Percentiles rank a stretch among this genome's conserved stretches.
phyloP scores from a whole-genome alignment of 139 green algal genomes.

The Ostreobium quekettii region DNA sequence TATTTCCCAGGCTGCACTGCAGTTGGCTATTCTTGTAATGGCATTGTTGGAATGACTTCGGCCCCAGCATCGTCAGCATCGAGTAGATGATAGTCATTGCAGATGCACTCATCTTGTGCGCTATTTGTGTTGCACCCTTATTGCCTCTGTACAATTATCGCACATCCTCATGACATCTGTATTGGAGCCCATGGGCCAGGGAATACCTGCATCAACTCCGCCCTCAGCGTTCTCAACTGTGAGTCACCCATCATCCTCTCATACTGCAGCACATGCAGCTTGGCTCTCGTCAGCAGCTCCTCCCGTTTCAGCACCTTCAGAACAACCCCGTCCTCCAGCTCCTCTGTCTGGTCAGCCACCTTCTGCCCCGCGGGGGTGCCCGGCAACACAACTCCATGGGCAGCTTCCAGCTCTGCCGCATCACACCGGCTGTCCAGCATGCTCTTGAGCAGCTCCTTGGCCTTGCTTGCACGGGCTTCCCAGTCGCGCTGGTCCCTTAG shows the following conservation, averaged over 20 bases:
- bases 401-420: slow-evolving; percentile 39
- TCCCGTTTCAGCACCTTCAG: slow-evolving; percentile 60
- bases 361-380: slow-evolving; percentile 17
- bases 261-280: slow-evolving; percentile 63
- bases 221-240: slow-evolving; percentile 43
- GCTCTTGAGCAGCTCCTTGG: slow-evolving; percentile 53
- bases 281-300: slow-evolving; percentile 65
- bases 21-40: too few relatives aligned
- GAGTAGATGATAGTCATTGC: too few relatives aligned
- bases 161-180: too few relatives aligned
- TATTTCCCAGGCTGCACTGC: too few relatives aligned
- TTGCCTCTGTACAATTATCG: too few relatives aligned
- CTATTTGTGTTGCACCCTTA: too few relatives aligned
- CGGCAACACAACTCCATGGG: slow-evolving; percentile 1
- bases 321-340: slow-evolving; percentile 51
- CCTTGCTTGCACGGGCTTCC: slow-evolving; percentile 39
- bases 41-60: too few relatives aligned
- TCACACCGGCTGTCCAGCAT: slow-evolving; percentile 60
- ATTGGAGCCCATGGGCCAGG: too few relatives aligned
- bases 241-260: slow-evolving; percentile 46
- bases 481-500: slow-evolving; percentile 55
- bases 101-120: too few relatives aligned
- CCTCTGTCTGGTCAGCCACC: slow-evolving; percentile 14
- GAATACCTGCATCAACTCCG: slow-evolving; percentile 58
- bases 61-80: too few relatives aligned